Base-by-base conservation (phyloP, 2,329 filamentous ascomycete species). In the Penicillium concentricum region DNA sequence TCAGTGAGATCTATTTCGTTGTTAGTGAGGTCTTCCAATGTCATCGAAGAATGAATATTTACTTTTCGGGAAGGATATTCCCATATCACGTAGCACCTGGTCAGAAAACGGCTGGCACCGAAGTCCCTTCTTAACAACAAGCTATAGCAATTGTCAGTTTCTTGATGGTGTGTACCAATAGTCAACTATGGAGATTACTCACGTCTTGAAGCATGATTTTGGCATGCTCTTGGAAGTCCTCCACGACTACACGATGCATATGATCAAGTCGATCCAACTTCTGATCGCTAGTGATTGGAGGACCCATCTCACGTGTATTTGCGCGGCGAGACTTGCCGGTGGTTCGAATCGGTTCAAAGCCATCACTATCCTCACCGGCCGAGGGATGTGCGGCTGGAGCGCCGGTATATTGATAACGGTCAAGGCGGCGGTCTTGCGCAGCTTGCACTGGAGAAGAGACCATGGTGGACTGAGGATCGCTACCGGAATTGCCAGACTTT, bases 371-470 rank as follows among this genome's bases (percentile, higher is more conserved):
- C 32, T 72, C 71, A 16, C 74, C 75, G n/a, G 71, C 67, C 13
- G 69, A 70, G 28, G 62, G 66, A 28, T 68, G 63, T 39, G 62
- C 59, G 16, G 56, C 67, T 15, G 61, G 62, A n/a, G 61, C 46
- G 35, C 63, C 51, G 20, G 59, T 62, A 48, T 66, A 62, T 43
- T 62, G 65, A 28, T 62, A 66, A 28, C 67, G 70, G 39, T 65
- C 64, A 37, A 69, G 61, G n/a, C 70, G 72, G 28, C 73, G 73
- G 32, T 71, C 64, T 44, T 76, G 72, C 26, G 78, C 75, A 50
- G 78, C 73, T 63, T 82, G 81, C 12, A 85, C 67, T 4, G 87
- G 87, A 18, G 87, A 88, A 0, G 87, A 87, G 4, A 90, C 79
- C 61, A 88, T 86, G 1, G 87, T 89, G 0, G 87, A 89, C 53